phyloP scores from a whole-genome alignment of 768 basidiomycete species.

The Hygrophoropsis aurantiaca region DNA sequence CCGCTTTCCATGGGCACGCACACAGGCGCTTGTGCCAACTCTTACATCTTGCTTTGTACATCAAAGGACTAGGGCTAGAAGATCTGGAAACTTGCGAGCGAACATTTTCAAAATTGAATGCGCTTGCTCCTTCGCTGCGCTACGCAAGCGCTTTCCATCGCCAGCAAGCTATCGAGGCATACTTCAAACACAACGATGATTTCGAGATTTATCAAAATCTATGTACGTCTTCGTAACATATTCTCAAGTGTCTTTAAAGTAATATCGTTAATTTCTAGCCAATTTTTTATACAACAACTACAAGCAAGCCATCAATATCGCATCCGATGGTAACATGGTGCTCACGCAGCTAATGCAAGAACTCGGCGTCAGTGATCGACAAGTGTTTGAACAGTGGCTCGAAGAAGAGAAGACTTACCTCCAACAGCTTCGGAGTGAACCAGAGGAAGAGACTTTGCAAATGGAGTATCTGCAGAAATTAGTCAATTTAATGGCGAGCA shows the following conservation, averaged over 20 bases:
- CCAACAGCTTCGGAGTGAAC: neutral
- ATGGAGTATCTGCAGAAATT: constrained; percentile 17
- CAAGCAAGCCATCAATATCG: constrained; percentile 22
- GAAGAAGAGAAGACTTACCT: constrained; percentile 9
- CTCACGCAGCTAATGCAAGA: constrained; percentile 5
- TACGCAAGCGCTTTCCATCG: constrained; percentile 19
- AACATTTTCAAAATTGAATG: constrained; percentile 18
- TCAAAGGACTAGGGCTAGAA: constrained; percentile 16
- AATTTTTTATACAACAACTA: constrained; percentile 25
- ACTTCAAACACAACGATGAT: neutral
- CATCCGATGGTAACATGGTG: neutral
- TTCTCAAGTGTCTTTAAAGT: constrained; percentile 6
- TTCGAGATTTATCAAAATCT: constrained; percentile 1
- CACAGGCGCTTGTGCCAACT: constrained; percentile 33
- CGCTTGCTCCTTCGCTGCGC: constrained; percentile 7
- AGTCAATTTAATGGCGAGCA: neutral
- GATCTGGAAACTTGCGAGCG: constrained; percentile 19
- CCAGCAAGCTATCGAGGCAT: constrained; percentile 8
- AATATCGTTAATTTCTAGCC: no score
- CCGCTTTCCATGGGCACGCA: constrained; percentile 23
- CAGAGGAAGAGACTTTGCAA: constrained; percentile 6
- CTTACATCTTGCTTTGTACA: constrained; percentile 12
- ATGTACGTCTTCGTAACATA: no score
- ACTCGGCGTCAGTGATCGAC: constrained; percentile 4
- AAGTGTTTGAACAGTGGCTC: constrained; percentile 7